A percentile compares a stretch with the other conserved stretches of the same genome.
Conservation (phyloP, 2,329 filamentous ascomycete species). For the Fusarium citri region DNA sequence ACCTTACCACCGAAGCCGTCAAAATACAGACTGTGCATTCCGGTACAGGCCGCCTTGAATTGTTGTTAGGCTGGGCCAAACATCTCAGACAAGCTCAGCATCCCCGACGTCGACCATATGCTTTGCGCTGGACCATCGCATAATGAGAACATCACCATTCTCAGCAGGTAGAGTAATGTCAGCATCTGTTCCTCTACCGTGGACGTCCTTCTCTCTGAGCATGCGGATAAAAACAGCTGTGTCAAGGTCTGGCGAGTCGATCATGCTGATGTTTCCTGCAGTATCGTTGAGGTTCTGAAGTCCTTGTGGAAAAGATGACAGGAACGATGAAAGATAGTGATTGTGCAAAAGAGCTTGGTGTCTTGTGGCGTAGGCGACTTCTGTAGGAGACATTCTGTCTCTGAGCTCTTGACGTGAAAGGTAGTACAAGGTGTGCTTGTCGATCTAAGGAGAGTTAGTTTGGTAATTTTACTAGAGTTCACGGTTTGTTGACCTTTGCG, state of each 20-base stretch:
- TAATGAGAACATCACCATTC: conserved; percentile 74
- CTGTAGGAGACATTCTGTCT: conserved; percentile 77
- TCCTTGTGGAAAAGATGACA: conserved; percentile 81
- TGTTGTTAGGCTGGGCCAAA: background rate
- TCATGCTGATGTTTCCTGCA: conserved; percentile 90
- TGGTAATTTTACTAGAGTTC: too few relatives aligned
- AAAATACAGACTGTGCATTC: background rate
- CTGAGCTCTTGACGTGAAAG: conserved; percentile 67
- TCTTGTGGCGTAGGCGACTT: conserved; percentile 83
- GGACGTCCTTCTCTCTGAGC: conserved; percentile 69
- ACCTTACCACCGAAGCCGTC: background rate
- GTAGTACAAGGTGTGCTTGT: conserved; percentile 80
- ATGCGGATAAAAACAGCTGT: conserved; percentile 86
- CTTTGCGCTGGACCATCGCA: conserved; percentile 81
- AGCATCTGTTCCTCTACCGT: conserved; percentile 71
- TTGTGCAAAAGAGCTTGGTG: conserved; percentile 87
- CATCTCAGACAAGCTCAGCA: conserved; percentile 67
- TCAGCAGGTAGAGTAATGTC: conserved; percentile 69
- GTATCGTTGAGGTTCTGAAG: conserved; percentile 91
- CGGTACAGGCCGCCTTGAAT: background rate
- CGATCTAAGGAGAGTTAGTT: conserved; percentile 67
- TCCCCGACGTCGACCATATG: conserved; percentile 64
- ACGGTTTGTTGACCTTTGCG: conserved; percentile 72
- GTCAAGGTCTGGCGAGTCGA: conserved; percentile 86
- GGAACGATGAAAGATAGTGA: conserved; percentile 88